Conservation (phyloP, 2,329 filamentous ascomycete genomes). For the Hypoxylon sp. region DNA sequence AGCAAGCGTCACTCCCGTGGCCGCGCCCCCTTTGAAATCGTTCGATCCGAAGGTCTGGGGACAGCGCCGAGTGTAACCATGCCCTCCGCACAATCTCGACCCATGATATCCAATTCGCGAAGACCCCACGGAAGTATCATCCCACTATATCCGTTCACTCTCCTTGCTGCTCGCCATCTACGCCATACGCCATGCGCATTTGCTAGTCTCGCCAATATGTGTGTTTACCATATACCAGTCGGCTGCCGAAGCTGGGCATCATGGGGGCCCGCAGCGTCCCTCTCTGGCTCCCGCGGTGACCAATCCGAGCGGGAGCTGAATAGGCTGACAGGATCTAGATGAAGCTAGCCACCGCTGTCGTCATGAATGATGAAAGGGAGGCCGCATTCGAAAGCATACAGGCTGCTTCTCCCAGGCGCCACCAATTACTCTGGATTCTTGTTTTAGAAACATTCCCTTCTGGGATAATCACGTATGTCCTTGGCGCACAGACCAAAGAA, state of each 20-base stretch:
- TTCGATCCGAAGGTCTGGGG: slow-evolving; percentile 27
- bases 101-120: slow-evolving; percentile 23
- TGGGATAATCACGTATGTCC: slow-evolving; percentile 22
- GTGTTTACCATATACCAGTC: slow-evolving; percentile 25
- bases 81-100: slow-evolving; percentile 25
- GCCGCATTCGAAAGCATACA: slow-evolving; percentile 21
- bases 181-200: slow-evolving; percentile 22
- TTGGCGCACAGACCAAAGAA: slow-evolving; percentile 13
- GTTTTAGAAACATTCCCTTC: slow-evolving; percentile 14
- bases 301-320: slow-evolving; percentile 14
- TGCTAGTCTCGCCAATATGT: slow-evolving; percentile 25
- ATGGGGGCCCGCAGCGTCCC: slow-evolving; percentile 13
- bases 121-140: slow-evolving; percentile 34
- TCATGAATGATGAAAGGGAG: slow-evolving; percentile 31
- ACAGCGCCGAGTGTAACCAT: slow-evolving; percentile 39
- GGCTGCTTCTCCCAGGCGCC: slow-evolving; percentile 12
- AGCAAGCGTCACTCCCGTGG: slow-evolving; percentile 19
- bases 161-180: slow-evolving; percentile 19
- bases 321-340: slow-evolving; percentile 19
- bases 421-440: slow-evolving; percentile 25
- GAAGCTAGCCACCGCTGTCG: slow-evolving; percentile 29
- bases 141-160: slow-evolving; percentile 23
- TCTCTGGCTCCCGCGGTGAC: slow-evolving; percentile 12
- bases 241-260: slow-evolving; percentile 20
- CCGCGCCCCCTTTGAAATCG: slow-evolving; percentile 8